Conservation (phyloP, 768 basidiomycete species). For the Russula earlei region DNA sequence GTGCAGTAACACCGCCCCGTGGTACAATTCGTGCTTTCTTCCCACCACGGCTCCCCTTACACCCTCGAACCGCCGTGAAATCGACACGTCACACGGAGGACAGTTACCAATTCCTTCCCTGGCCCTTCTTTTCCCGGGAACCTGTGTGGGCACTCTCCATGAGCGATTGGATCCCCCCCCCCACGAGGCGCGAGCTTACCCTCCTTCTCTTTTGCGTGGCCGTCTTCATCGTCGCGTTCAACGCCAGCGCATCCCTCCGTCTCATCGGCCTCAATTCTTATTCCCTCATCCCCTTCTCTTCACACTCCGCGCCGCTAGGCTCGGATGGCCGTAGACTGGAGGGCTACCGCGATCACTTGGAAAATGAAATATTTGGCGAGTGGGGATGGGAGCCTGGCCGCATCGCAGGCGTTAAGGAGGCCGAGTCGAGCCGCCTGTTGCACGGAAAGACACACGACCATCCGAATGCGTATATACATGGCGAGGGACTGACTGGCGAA, state of each 20-base stretch:
- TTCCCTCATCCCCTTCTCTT: not conserved
- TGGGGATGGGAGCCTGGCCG: slow-evolving; percentile 58
- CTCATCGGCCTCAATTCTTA: slow-evolving; percentile 29
- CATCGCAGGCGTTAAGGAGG: slow-evolving; percentile 45
- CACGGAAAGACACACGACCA: slow-evolving; percentile 22
- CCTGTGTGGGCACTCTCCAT: not conserved
- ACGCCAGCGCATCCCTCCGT: slow-evolving; percentile 56
- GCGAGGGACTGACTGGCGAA: slow-evolving; percentile 27
- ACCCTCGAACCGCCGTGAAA: no score
- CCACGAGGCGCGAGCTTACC: slow-evolving; percentile 63
- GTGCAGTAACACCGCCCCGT: no score
- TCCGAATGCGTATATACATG: slow-evolving; percentile 32
- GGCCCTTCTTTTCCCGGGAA: not conserved
- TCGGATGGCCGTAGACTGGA: slow-evolving; percentile 41
- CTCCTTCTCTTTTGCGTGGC: slow-evolving; percentile 58
- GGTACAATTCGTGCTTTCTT: no score
- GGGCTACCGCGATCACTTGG: slow-evolving; percentile 49
- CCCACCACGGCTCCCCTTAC: no score
- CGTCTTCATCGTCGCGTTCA: slow-evolving; percentile 62
- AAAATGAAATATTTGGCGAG: slow-evolving; percentile 55
- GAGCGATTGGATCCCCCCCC: slow-evolving; percentile 49
- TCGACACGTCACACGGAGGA: not conserved
- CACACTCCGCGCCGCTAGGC: slow-evolving; percentile 25
- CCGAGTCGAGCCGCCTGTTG: slow-evolving; percentile 38
- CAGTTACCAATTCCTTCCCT: not conserved